Evolutionary conservation across 2,329 filamentous ascomycete genomes (phyloP), one percentile per base, ranked within the genome.

Genomic region (Cercospora sp.): DNA sequence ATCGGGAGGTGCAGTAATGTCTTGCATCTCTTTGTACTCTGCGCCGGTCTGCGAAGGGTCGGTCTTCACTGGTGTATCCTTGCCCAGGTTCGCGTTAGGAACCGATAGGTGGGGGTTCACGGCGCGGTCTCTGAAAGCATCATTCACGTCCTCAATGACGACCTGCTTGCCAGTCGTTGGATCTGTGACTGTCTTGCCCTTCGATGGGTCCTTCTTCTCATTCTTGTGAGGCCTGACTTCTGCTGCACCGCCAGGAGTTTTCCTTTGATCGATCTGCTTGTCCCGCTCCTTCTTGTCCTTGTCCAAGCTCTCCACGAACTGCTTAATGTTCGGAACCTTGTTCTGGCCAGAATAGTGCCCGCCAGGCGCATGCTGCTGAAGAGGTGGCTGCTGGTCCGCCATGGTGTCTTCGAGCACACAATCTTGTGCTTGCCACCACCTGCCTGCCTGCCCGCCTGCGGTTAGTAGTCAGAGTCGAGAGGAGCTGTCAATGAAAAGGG

Each of bases 1-100:
- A 72, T 96, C 94, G 1, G 94, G 94, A 2, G 94, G 94, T 0
- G 94, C 92, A 0, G 93, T 97, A 66, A 97, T 84, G 80, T 98
- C 94, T 80, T 97, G 94, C 9, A 89, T 91, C 66, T 90, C 78
- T 71, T 91, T 91, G 79, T 98, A 97, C 71, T 97, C 91, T 68
- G 90, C 86, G 30, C 90, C 88, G 0, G 89, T 89, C 78, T 96
- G 92, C 0, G 84, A 84, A 0, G 90, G 79, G 1, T 91, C 87
- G 0, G 92, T 92, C 75, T 91, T 88, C 40, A 93, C 85, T 0
- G 91, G 85, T 3, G 92, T 91, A 3, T 87, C 83, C 77, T 91
- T 94, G 70, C 89, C 87, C 2, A 98, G 81, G 75, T 97, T 97
- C 51, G 92, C 91, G 79, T 97, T 98, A 18, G 94, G 94, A 0